A percentile compares a stretch with the other conserved stretches of the same genome.
phyloP scores from a whole-genome alignment of 345 rosid species.

The Rhizophora apiculata region DNA sequence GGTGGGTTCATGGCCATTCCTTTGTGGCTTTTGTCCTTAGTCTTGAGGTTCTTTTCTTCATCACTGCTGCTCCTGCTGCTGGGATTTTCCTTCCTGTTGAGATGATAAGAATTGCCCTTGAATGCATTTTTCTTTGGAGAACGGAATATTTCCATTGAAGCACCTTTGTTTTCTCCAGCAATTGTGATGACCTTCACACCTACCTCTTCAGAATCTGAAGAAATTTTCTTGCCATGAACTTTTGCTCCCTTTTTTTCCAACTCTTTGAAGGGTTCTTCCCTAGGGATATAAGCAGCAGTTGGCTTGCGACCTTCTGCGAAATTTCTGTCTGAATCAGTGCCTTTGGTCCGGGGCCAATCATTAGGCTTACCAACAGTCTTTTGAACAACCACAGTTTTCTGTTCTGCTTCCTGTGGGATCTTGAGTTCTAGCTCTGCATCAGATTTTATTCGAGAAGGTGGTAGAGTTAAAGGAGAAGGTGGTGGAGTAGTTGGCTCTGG shows the following conservation, averaged over 20 bases:
- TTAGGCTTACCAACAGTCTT: conserved; percentile 41
- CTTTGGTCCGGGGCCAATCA: conserved; percentile 5
- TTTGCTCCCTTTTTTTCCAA: conserved; percentile 20
- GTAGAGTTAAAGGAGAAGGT: conserved; percentile 74
- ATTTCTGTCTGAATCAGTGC: conserved; percentile 16
- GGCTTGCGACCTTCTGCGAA: conserved; percentile 14
- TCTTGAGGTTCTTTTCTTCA: conserved; percentile 35
- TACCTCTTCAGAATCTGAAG: conserved; percentile 39
- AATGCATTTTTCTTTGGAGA: conserved; percentile 40
- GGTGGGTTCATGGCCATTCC: conserved; percentile 19
- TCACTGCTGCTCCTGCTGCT: conserved; percentile 42
- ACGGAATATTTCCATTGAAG: conserved; percentile 63
- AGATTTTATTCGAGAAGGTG: conserved; percentile 53
- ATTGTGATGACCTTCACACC: conserved; percentile 64
- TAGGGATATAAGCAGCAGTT: conserved; percentile 17
- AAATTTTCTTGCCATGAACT: conserved; percentile 29
- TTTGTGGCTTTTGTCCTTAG: conserved; percentile 30
- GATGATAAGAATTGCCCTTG: conserved; percentile 22
- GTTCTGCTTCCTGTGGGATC: conserved; percentile 51
- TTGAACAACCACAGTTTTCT: conserved; percentile 61
- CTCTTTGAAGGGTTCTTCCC: conserved; percentile 16
- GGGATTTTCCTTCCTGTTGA: conserved; percentile 25
- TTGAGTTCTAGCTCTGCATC: conserved; percentile 32
- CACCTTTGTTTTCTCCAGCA: conserved; percentile 93
- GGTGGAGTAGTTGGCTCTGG: conserved; percentile 41